phyloP scores from a whole-genome alignment of 2,329 filamentous ascomycete species.

The Aspergillus fijiensis region DNA sequence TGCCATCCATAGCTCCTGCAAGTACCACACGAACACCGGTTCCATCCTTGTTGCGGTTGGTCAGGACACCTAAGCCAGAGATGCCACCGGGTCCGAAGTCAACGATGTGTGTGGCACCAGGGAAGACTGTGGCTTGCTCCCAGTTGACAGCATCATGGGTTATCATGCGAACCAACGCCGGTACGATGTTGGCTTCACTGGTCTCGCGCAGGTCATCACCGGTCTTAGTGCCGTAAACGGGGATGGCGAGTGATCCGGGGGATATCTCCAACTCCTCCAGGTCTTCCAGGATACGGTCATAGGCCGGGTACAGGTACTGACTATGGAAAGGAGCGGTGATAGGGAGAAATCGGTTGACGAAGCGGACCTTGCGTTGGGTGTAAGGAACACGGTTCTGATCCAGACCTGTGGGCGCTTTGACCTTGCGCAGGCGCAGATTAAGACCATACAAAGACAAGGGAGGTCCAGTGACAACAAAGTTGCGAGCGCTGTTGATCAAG shows the following conservation, averaged over 20 bases:
- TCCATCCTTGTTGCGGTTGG: constrained; percentile 98
- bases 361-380: constrained; percentile 93
- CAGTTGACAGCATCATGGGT: constrained; percentile 92
- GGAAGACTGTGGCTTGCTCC: constrained; percentile 92
- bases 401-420: constrained; percentile 94
- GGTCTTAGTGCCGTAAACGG: constrained; percentile 86
- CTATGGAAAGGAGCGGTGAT: constrained; percentile 99
- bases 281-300: constrained; percentile 79
- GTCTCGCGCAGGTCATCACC: constrained; percentile 77
- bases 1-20: constrained; percentile 88
- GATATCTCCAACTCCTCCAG: constrained; percentile 78
- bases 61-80: constrained; percentile 91
- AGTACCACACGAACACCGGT: constrained; percentile 96
- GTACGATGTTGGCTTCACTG: constrained; percentile 75
- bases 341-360: constrained; percentile 93
- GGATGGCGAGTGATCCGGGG: constrained; percentile 70
- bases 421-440: constrained; percentile 90
- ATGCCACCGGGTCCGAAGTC: constrained; percentile 97
- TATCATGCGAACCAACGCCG: constrained; percentile 84
- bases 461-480: constrained; percentile 94
- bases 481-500: constrained; percentile 92
- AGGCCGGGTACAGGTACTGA: constrained; percentile 82
- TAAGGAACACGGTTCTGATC: constrained; percentile 93
- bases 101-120: constrained; percentile 85
- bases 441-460: constrained; percentile 95